A percentile compares a stretch with the other conserved stretches of the same genome.
phyloP scores from a whole-genome alignment of 495 filamentous ascomycete genomes.

The Astrothelium macrocarpum region DNA sequence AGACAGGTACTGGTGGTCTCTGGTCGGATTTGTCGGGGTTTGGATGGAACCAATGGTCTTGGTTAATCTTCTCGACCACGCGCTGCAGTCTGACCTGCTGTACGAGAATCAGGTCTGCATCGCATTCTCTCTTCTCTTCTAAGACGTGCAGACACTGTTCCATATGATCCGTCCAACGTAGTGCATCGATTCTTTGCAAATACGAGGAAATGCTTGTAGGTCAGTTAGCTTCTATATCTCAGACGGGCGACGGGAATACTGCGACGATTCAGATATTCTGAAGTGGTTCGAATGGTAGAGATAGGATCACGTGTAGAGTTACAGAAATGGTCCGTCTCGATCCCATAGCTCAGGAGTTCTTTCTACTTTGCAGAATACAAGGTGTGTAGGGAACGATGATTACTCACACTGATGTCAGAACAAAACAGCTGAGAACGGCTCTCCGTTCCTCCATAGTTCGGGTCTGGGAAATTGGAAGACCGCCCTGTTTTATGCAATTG shows the following conservation, averaged over 20 bases:
- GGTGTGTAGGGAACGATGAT: neutral
- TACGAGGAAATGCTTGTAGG: conserved; percentile 34
- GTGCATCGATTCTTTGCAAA: conserved; percentile 38
- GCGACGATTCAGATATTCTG: conserved; percentile 9
- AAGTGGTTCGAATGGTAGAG: too few relatives aligned
- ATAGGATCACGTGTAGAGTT: too few relatives aligned
- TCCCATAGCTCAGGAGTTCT: too few relatives aligned
- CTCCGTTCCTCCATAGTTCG: conserved; percentile 45
- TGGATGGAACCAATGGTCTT: neutral
- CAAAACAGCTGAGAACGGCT: conserved; percentile 44
- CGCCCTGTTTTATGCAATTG: conserved; percentile 19
- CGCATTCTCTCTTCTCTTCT: conserved; percentile 37
- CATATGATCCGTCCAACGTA: conserved; percentile 45
- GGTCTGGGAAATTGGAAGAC: conserved; percentile 14
- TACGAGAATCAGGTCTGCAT: conserved; percentile 42
- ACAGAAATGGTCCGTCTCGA: too few relatives aligned
- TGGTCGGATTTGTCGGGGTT: neutral
- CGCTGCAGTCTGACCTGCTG: conserved; percentile 40
- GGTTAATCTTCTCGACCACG: conserved; percentile 13
- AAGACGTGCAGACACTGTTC: conserved; percentile 42
- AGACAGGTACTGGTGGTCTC: neutral
- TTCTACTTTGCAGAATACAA: too few relatives aligned
- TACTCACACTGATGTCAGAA: conserved; percentile 5
- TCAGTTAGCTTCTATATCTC: too few relatives aligned
- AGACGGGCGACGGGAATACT: too few relatives aligned